Evolutionary conservation across 208 protist genomes (phyloP).

Genomic region (Baffinella frigidus): DNA sequence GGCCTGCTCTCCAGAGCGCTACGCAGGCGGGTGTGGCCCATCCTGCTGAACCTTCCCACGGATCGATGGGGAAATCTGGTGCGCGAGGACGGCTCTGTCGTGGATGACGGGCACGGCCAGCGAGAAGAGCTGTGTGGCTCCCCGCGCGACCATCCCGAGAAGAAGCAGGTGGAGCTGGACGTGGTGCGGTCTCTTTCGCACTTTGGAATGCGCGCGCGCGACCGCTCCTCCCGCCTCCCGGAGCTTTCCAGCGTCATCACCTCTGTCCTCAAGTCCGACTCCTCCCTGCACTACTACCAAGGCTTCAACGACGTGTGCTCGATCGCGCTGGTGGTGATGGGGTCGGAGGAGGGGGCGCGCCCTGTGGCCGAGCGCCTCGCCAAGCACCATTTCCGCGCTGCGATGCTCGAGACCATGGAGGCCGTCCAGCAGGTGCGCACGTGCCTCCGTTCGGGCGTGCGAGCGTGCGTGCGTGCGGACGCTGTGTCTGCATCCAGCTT

Average conservation of each 20-base stretch:
- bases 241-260: slow-evolving; percentile 1
- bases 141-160: too few relatives aligned
- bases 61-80: too few relatives aligned
- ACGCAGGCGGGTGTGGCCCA: too few relatives aligned
- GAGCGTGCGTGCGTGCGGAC: too few relatives aligned
- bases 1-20: too few relatives aligned
- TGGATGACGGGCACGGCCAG: too few relatives aligned
- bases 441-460: neutral
- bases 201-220: neutral
- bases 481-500: too few relatives aligned
- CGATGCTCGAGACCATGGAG: neutral
- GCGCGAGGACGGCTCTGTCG: too few relatives aligned
- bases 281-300: slow-evolving; percentile 43
- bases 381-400: slow-evolving; percentile 3
- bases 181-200: neutral
- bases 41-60: too few relatives aligned
- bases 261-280: neutral
- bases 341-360: neutral
- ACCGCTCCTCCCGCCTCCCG: neutral
- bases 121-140: too few relatives aligned
- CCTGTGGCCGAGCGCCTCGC: neutral
- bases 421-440: neutral
- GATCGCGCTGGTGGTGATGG: slow-evolving; percentile 30
- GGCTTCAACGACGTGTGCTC: slow-evolving; percentile 50
- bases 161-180: slow-evolving; percentile 44